Base-by-base conservation (phyloP, 371 early-diverging fungal genomes). In the Lichtheimia ramosa region DNA sequence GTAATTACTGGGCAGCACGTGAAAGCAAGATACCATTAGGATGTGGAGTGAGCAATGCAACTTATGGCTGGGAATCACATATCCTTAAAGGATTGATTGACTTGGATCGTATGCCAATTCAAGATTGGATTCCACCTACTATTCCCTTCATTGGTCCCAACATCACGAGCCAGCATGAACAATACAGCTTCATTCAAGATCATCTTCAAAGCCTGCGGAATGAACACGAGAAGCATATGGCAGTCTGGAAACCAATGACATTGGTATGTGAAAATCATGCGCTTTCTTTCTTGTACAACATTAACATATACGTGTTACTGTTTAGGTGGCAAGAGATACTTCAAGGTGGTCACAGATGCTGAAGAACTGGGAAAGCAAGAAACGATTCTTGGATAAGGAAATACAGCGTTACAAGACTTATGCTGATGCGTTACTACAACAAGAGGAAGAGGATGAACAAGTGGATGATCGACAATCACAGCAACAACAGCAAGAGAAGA, bases 1-100 rank as follows among this genome's bases (percentile, higher is more conserved):
- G 59, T 16, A 71, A 75, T 41, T 48, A 59, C 3, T 60, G 70
- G 23, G 70, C 75, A 4, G 71, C 71, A 1, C 48, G 52, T 18
- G 59, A 64, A 14, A 71, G 65, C 34, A 71, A 66, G 28, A 58
- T 61, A 12, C 63, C 69, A 8, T 43, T 69, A 13, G 51, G 24
- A 14, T 65, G 67, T 46, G 75, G 66, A 0, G 56, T 74, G 16
- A 58, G 62, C 12, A 74, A 74, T 18, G 43, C 54, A 15, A 54
- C 66, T 27, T 74, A 68, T 59, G 75, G 75, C 0, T 74, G 75
- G 75, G 56, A 56, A 28, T 43, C 54, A 16, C 34, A 27, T 23
- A 5, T 58, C 40, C 39, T 58, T 15, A 39, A 61, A 7, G 16
- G 54, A 3, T 34, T 48, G 16, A 21, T 55, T 5, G 10, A n/a